Evolutionary conservation across 768 basidiomycete species (phyloP).

Genomic region (Naganishia kalamii): DNA sequence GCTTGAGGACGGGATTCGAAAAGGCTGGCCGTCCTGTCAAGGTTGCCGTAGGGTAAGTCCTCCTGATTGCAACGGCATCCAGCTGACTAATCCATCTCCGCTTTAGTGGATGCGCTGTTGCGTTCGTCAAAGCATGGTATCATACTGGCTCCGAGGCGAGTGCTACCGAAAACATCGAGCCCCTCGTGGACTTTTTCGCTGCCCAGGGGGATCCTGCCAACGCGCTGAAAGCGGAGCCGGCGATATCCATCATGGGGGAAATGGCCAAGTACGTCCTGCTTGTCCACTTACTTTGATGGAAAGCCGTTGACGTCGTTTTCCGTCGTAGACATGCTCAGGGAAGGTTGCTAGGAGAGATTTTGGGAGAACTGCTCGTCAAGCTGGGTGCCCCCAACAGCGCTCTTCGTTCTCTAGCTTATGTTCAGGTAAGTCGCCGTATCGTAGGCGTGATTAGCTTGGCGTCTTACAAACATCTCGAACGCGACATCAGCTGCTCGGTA

Average conservation of each 20-base stretch:
- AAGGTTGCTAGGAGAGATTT: conserved; percentile 25
- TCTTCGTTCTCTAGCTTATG: conserved; percentile 32
- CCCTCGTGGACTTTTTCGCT: conserved; percentile 5
- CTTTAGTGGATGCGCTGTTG: conserved; percentile 1
- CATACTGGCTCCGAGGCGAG: neutral
- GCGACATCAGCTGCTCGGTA: conserved; percentile 26
- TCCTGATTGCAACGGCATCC: neutral
- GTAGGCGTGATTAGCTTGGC: neutral
- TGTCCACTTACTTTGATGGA: too few species aligned
- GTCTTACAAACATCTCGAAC: neutral
- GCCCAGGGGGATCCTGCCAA: neutral
- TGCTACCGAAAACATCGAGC: neutral
- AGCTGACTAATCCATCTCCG: neutral
- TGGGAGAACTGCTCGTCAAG: conserved; percentile 31
- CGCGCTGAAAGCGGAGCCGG: conserved; percentile 25
- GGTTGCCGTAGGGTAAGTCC: neutral
- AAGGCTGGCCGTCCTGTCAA: neutral
- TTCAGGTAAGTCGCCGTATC: conserved; percentile 30
- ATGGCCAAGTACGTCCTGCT: conserved; percentile 23
- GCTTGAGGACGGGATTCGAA: neutral
- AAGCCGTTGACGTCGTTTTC: neutral
- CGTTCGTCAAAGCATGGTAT: conserved; percentile 11
- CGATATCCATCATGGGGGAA: conserved; percentile 29
- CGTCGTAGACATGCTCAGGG: conserved; percentile 17
- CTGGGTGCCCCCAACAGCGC: conserved; percentile 31